Evolutionary conservation across 2,329 filamentous ascomycete species (phyloP), one percentile per base, ranked within the genome.

Genomic region (Aspergillus niger): DNA sequence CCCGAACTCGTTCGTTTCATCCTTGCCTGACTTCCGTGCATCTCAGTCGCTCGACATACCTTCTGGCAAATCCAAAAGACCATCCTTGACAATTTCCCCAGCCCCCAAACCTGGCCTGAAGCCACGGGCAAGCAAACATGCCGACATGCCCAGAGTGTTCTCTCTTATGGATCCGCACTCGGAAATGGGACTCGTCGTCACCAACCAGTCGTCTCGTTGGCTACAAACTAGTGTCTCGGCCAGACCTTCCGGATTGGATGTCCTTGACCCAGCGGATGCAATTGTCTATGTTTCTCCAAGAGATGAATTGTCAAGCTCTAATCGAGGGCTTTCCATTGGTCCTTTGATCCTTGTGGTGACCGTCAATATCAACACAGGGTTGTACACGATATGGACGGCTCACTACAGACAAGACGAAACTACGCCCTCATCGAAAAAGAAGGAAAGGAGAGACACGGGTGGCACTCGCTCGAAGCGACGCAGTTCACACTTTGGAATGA

Each of bases 361-460:
- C 0, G 82, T 89, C 63, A 97, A 97, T 71, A 81, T 87, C 57
- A 89, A 91, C 65, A 86, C 86, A 3, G 89, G 87, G 67, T 84
- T 88, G 68, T 92, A 96, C 72, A 95, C 89, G 2, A 82, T 98
- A 49, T 98, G 94, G 94, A 89, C 88, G 60, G 84, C 93, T 55
- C 85, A 87, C 48, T 96, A 96, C 72, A 81, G 92, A 56, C 84
- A 89, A 30, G 87, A 89, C 62, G 87, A 89, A 64, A 84, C 66
- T 72, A 82, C 63, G 69, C 84, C 81, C 52, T 67, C 70, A 22
- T 57, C 66, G 15, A 67, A 71, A 67, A 77, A 80, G 60, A 73
- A 80, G 61, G 57, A 66, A 79, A 82, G 70, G 69, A 79, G 65
- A 79, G 82, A 65, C 77, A 86, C 49, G 78, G 89, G 65, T 76